These are phyloP conservation scores for Tuber aestivum DNA, from an alignment of 495 filamentous ascomycete genomes.

Conservation along the genomic window DNA sequence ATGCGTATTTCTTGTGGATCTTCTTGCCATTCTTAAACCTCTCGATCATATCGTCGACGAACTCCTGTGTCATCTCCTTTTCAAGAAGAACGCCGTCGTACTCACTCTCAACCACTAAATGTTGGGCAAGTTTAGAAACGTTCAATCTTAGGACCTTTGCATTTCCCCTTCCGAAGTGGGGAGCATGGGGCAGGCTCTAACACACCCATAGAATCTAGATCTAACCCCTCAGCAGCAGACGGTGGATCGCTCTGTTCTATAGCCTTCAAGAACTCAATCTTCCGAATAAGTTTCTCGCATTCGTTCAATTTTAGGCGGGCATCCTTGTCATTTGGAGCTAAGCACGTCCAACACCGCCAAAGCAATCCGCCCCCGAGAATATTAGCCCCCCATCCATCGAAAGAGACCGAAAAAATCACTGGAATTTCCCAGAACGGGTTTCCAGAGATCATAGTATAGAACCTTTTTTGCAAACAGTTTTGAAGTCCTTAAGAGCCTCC, in stretches of 20 bases:
- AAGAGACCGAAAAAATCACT: background rate
- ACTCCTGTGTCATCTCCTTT: constrained; percentile 87
- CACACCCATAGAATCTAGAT: constrained; percentile 68
- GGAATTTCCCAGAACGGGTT: background rate
- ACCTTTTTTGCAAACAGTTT: constrained; percentile 71
- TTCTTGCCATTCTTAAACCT: constrained; percentile 94
- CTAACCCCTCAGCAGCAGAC: constrained; percentile 82
- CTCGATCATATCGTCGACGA: constrained; percentile 92
- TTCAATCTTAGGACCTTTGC: background rate
- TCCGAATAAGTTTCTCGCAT: constrained; percentile 85
- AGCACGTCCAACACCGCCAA: background rate
- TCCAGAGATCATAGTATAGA: background rate
- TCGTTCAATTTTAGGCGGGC: constrained; percentile 84
- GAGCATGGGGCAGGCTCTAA: background rate
- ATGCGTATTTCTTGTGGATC: constrained; percentile 92
- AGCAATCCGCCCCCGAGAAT: constrained; percentile 7
- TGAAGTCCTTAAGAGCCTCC: constrained; percentile 88
- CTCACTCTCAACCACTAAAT: constrained; percentile 57
- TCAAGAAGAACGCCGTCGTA: constrained; percentile 82
- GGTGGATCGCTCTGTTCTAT: constrained; percentile 90
- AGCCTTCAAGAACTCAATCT: constrained; percentile 83
- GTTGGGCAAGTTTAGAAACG: background rate
- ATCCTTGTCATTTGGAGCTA: constrained; percentile 75
- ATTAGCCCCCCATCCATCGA: constrained; percentile 8
- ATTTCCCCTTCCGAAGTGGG: background rate